Evolutionary conservation across 768 basidiomycete species (phyloP), one percentile per base, ranked within the genome.

Genomic region (Cytidiella melzeri): DNA sequence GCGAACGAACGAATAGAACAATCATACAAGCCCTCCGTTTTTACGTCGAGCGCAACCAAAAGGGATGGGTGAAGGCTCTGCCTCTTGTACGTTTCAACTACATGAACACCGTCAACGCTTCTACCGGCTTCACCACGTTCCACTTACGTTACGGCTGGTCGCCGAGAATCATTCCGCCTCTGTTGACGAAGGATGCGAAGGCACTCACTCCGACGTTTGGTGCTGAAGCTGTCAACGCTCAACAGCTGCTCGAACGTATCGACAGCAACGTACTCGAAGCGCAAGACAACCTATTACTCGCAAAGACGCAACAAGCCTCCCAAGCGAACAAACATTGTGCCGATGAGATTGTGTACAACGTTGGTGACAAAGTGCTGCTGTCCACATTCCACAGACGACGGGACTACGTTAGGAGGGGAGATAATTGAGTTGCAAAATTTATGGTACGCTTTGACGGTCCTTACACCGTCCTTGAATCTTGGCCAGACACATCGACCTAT

Each of bases 311-410:
- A 1, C 66, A 68, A 45, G 55, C 66, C 0, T 26, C 48, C 3
- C 34, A 57, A 1, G 66, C 69, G 0, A 69, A 72, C 47, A 13
- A 53, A 27, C 45, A 61, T 24, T 53, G 64, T 1, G 48, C 45
- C 2, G 30, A 48, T 0, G 64, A 69, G 10, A 40, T 51, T 2
- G 5, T 19, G 0, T 70, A 62, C 50, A 30, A 59, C 0, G 57
- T 64, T 0, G 70, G 57, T 0, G 70, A 74, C 36, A 19, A 24
- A 0, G 70, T 76, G 0, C 57, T 70, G 55, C 51, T 76, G 0
- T 67, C 69, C 0, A 73, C 68, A 0, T 36, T 52, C 6, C 52
- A 69, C 38, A 51, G 59, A 0, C 21, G 57, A 0, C 41, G 51
- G 2, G 58, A 67, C 2, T 73, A 67, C 47, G 55, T 56, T 15